Base-by-base conservation (phyloP, 441 rosid genomes). In the Flueggea neowawraea region DNA sequence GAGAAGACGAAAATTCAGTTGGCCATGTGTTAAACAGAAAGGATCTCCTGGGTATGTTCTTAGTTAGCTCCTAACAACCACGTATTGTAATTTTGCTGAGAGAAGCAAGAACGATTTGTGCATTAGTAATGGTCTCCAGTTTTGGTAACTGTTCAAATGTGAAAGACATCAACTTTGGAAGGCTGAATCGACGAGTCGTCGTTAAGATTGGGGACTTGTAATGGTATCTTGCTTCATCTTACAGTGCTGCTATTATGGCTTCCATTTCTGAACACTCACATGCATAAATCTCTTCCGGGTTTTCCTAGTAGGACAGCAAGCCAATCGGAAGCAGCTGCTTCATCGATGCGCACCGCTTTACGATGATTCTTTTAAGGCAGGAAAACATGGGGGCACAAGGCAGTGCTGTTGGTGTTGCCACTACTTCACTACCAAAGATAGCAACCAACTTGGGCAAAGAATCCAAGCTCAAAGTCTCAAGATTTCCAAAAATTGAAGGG, bases 51-150 rank as follows among this genome's bases (percentile, higher is more conserved):
- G 54, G 63, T 22, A 60, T 22, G 9, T 17, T 48, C 16, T 45
- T 22, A 22, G 28, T 22, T 0, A 58, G 43, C 52, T 45, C 22
- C n/a, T 49, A 16, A 28, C 62, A 58, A 5, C 13, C 22, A 7
- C 11, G 5, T 13, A 58, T 31, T 9, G 3, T 5, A 3, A 65
- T 14, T 0, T 14, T 7, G 39, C 48, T 5, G 12, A 69, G 57
- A 39, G 69, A 63, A 33, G n/a, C 16, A 31, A 52, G 73, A 69
- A 11, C 16, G 44, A 74, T 8, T 22, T 31, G 31, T 7, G 6
- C 43, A 15, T 2, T 10, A 33, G 65, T 62, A 15, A 69, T 65
- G 61, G 71, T 69, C 61, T 55, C 49, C 59, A 69, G 44, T 13
- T 45, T 6, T 6, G 61, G 16, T 13, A 65, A 48, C 1, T 4